Evolutionary conservation across 768 basidiomycete species (phyloP).

Genomic region (Trametes cinnabarina): DNA sequence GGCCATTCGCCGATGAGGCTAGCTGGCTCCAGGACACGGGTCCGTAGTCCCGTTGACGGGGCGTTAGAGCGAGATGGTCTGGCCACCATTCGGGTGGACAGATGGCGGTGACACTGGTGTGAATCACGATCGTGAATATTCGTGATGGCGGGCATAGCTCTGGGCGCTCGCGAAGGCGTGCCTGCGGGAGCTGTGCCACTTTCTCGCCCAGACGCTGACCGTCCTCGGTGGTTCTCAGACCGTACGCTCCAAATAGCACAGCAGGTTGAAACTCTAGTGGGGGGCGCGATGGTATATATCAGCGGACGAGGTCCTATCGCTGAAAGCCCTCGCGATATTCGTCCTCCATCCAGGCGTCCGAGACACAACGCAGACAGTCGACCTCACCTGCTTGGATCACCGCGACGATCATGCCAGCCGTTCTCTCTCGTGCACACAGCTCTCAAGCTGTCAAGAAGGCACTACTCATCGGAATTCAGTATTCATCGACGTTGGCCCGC

Average conservation of each 20-base stretch:
- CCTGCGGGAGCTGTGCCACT: conserved; percentile 3
- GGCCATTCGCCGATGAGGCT: not conserved
- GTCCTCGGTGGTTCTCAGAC: conserved; percentile 3
- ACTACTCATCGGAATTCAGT: conserved; percentile 14
- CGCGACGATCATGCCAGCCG: conserved; percentile 3
- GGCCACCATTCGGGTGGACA: not conserved
- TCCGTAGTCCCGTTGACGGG: not conserved
- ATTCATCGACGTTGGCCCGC: conserved; percentile 1
- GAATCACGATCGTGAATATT: not conserved
- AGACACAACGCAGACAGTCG: not conserved
- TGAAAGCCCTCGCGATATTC: not conserved
- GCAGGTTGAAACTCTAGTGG: not conserved
- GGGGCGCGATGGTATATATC: not conserved
- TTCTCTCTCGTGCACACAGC: not conserved
- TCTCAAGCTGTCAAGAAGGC: conserved; percentile 4
- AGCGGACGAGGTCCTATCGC: not conserved
- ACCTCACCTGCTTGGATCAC: not conserved
- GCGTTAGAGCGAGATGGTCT: not conserved
- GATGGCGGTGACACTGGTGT: conserved; percentile 1
- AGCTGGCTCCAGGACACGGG: not conserved
- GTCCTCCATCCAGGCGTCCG: not conserved
- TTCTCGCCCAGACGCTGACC: not conserved
- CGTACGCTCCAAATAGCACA: conserved; percentile 10
- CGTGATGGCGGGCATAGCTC: not conserved
- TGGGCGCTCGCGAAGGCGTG: conserved; percentile 1